Base-by-base conservation (phyloP, 805 yeast species). In the Ogataea minuta region DNA sequence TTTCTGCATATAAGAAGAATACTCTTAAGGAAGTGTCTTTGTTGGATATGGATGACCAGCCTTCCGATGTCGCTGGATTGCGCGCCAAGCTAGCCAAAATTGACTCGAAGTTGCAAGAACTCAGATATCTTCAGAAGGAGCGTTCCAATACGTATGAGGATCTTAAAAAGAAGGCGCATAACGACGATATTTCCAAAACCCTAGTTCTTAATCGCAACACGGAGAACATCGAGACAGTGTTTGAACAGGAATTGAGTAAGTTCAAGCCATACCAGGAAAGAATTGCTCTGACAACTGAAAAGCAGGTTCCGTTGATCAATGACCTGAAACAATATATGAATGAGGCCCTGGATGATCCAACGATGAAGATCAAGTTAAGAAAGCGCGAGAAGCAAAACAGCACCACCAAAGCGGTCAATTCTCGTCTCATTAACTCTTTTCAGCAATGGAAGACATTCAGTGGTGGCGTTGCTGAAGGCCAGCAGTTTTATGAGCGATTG, bases 121-220 rank as follows among this genome's bases (percentile, higher is more conserved):
- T 91, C 53, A 76, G 76, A 41, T 68, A 75, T 30, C 57, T 88
- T 42, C 79, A 79, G 50, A 66, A 73, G 23, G 93, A 85, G 57
- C 77, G 95, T 31, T 59, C 66, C 5, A 68, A 77, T 26, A 70
- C 82, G 2, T 66, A 85, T 24, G 70, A 70, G 2, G 86, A 80
- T 34, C 68, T 91, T 53, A 88, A 88, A 54, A 71, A 68, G 6
- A 74, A 75, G 33, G 79, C 85, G 23, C 93, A 81, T 52, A 70
- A 72, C 10, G 98, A 91, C 62, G 97, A 91, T 56, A 87, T 89
- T 34, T 82, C 95, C 0, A 80, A 82, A 37, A 67, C 81, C 9
- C 68, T 91, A 23, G 74, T 91, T 7, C 66, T 81, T 48, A 82
- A 85, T 30, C 48, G 58, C 9, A 42, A 51, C 23, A 65, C 77